phyloP scores from a whole-genome alignment of 176 grass and related monocot genomes.

The Juncus inflexus region DNA sequence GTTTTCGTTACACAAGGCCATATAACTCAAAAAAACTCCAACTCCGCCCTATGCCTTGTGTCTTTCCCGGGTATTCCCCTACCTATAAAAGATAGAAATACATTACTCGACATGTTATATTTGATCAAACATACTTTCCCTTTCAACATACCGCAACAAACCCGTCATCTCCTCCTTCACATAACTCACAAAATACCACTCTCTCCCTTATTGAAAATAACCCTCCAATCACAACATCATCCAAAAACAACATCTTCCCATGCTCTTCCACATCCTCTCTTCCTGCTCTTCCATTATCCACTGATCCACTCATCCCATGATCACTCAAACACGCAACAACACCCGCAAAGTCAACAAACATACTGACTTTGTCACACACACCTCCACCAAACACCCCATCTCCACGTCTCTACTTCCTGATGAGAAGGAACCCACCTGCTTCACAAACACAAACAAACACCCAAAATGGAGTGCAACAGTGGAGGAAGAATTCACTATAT shows the following conservation, averaged over 20 bases:
- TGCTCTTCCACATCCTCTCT: background rate
- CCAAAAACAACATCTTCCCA: background rate
- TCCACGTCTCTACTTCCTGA: background rate
- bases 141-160: too few species aligned
- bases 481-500: background rate
- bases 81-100: too few species aligned
- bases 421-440: background rate
- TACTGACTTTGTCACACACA: background rate
- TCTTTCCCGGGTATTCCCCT: too few species aligned
- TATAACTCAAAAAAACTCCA: too few species aligned
- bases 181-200: too few species aligned
- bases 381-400: background rate
- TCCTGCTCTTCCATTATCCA: background rate
- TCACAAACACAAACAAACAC: background rate
- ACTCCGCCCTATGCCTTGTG: too few species aligned
- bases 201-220: too few species aligned
- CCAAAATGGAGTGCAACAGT: background rate
- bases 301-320: background rate
- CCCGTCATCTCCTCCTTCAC: too few species aligned
- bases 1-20: too few species aligned
- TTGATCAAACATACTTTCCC: too few species aligned
- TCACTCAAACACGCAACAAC: background rate
- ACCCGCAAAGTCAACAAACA: background rate
- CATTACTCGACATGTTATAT: too few species aligned
- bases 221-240: background rate